phyloP scores from a whole-genome alignment of 495 filamentous ascomycete genomes.

The Podospora fimiseda region DNA sequence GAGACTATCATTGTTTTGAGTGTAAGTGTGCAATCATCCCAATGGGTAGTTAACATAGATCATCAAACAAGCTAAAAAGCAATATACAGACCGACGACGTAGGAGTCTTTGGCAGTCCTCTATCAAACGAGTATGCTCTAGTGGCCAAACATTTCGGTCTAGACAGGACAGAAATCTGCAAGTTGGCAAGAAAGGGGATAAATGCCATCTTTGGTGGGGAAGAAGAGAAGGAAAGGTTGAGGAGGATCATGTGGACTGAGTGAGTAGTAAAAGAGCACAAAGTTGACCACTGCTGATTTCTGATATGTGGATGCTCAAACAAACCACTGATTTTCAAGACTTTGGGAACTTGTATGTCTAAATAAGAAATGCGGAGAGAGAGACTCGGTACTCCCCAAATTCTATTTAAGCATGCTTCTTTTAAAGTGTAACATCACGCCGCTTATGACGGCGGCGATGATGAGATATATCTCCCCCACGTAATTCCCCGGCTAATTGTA shows the following conservation, averaged over 20 bases:
- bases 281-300: too few species aligned
- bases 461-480: too few species aligned
- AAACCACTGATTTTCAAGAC: too few species aligned
- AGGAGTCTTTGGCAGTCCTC: conserved; percentile 68
- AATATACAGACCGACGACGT: conserved; percentile 74
- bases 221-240: conserved; percentile 53
- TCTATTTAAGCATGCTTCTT: too few species aligned
- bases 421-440: too few species aligned
- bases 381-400: too few species aligned
- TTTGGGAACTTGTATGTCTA: too few species aligned
- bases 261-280: background rate
- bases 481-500: too few species aligned
- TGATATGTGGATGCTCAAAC: too few species aligned
- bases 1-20: conserved; percentile 32
- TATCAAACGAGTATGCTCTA: conserved; percentile 76
- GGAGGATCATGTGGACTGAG: conserved; percentile 40
- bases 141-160: conserved; percentile 66
- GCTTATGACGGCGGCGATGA: too few species aligned
- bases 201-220: conserved; percentile 61
- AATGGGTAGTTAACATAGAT: background rate
- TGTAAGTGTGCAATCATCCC: conserved; percentile 25
- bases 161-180: conserved; percentile 45
- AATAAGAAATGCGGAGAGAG: too few species aligned
- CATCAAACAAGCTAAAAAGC: conserved; percentile 6
- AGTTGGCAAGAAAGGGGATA: conserved; percentile 50